Evolutionary conservation across 306 rosid species (phyloP).

Genomic region (Cicer cuneatum): DNA sequence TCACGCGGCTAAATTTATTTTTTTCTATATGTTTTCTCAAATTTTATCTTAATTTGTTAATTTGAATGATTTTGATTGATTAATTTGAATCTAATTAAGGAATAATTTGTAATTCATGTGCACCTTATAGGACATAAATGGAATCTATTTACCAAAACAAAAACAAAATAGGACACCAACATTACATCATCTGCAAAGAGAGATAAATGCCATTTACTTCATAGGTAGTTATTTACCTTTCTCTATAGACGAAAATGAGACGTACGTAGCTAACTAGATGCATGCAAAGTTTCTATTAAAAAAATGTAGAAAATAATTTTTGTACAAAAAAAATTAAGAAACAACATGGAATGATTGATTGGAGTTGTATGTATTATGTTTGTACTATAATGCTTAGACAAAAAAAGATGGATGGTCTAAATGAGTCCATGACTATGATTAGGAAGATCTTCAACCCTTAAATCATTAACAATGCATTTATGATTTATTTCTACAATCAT

Average conservation of each 20-base stretch:
- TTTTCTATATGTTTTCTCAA: too few relatives aligned
- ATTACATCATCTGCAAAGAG: background rate
- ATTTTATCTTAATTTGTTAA: too few relatives aligned
- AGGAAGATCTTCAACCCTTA: too few relatives aligned
- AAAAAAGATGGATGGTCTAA: background rate
- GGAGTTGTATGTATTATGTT: too few relatives aligned
- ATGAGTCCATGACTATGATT: background rate
- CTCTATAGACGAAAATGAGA: background rate
- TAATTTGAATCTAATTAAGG: too few relatives aligned
- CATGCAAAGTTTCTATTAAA: constrained; percentile 17
- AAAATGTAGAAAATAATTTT: background rate
- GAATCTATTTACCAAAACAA: background rate
- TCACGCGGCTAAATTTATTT: too few relatives aligned
- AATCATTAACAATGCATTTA: too few relatives aligned
- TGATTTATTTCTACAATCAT: too few relatives aligned
- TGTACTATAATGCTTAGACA: too few relatives aligned
- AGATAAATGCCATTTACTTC: constrained; percentile 7
- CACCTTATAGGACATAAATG: constrained; percentile 32
- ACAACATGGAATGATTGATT: background rate
- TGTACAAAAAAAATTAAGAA: background rate
- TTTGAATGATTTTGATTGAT: too few relatives aligned
- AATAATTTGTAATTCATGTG: too few relatives aligned
- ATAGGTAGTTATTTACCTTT: constrained; percentile 3
- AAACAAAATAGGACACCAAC: constrained; percentile 1
- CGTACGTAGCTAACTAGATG: background rate